Conservation (phyloP, 352 stramenopile species). For the Phytophthora citrophthora region DNA sequence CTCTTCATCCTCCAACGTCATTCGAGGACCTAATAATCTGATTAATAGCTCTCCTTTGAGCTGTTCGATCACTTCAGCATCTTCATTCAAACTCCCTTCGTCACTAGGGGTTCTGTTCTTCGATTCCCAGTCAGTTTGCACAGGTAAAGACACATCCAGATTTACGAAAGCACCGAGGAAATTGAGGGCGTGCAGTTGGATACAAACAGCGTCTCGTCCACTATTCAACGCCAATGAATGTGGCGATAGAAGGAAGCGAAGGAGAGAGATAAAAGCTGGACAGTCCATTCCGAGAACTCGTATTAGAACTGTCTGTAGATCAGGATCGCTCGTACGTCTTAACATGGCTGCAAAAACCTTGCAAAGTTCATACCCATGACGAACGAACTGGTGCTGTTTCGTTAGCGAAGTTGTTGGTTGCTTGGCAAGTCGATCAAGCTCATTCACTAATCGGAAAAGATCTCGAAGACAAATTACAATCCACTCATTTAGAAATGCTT, state of each 20-base stretch:
- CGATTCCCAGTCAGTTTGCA: constrained; percentile 25
- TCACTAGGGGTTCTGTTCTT: constrained; percentile 12
- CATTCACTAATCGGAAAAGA: constrained; percentile 43
- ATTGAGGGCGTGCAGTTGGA: constrained; percentile 34
- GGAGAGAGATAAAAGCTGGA: constrained; percentile 31
- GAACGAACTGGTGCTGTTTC: constrained; percentile 13
- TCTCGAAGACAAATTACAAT: constrained; percentile 57
- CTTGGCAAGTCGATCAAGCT: constrained; percentile 36
- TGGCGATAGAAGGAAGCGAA: constrained; percentile 29
- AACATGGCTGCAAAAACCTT: constrained; percentile 48
- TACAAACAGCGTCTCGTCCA: constrained; percentile 7
- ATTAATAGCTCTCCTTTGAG: constrained; percentile 63
- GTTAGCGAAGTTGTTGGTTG: background rate
- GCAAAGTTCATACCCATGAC: constrained; percentile 34
- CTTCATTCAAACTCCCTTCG: constrained; percentile 27
- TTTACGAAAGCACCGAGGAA: constrained; percentile 49
- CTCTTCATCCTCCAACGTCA: constrained; percentile 31
- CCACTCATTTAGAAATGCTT: constrained; percentile 55
- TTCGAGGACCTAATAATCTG: constrained; percentile 39
- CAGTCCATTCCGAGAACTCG: constrained; percentile 37
- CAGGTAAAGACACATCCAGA: constrained; percentile 42
- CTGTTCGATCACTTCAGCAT: constrained; percentile 62
- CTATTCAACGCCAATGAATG: constrained; percentile 6
- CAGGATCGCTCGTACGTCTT: constrained; percentile 41
- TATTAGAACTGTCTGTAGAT: constrained; percentile 52